Conservation (phyloP, 2,329 filamentous ascomycete genomes). For the Lecanicillium sp. region DNA sequence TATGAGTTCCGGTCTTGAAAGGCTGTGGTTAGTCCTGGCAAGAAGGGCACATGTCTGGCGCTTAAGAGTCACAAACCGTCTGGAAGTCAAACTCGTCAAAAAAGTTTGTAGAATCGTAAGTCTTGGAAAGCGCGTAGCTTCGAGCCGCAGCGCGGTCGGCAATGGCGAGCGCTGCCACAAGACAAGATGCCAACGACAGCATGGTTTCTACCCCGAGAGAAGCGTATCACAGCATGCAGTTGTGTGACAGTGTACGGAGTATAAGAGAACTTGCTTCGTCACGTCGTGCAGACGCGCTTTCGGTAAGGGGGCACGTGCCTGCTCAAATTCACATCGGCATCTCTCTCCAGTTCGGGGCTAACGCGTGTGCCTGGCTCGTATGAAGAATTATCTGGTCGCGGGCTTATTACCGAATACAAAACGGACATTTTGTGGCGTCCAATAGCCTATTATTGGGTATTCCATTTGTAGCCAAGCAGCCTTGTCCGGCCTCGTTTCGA, state of each 20-base stretch:
- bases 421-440: too few relatives aligned
- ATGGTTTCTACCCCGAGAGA: too few relatives aligned
- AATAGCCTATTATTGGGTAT: too few relatives aligned
- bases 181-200: not conserved
- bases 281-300: not conserved
- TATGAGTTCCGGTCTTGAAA: constrained; percentile 14
- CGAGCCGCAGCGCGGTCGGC: constrained; percentile 8
- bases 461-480: too few relatives aligned
- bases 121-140: constrained; percentile 16
- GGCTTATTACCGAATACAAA: too few relatives aligned
- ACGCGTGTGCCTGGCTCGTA: too few relatives aligned
- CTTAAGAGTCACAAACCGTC: constrained; percentile 18
- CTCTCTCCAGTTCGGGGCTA: too few relatives aligned
- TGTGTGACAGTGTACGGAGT: not conserved
- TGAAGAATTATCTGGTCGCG: too few relatives aligned
- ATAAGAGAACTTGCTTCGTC: not conserved
- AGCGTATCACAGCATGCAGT: not conserved
- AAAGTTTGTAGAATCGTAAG: constrained; percentile 28
- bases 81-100: constrained; percentile 35
- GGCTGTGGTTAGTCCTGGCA: not conserved
- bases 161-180: constrained; percentile 7
- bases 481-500: too few relatives aligned
- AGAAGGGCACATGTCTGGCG: not conserved
- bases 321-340: too few relatives aligned
- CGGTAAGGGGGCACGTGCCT: constrained; percentile 5